Evolutionary conservation across 1,284 basidiomycete genomes (phyloP), one percentile per base, ranked within the genome.

Genomic region (Phellinidium pouzarii): DNA sequence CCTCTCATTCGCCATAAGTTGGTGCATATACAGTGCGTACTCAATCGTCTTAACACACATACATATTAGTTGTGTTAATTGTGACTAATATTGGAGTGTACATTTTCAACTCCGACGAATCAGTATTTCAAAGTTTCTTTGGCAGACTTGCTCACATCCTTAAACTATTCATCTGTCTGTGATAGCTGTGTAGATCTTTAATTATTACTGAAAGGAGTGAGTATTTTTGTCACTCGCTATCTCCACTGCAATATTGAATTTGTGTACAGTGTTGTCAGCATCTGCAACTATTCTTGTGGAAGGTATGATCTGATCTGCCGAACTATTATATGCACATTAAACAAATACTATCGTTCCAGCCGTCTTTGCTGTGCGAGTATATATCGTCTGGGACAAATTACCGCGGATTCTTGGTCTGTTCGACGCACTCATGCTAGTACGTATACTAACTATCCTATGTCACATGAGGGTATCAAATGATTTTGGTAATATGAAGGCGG

Each of bases 301-400:
- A 50, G 40, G 48, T 43, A 43, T 26, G 40, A 17, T 12, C 40
- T 29, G 4, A 25, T 37, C 31, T 29, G 26, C 19, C 19, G 2
- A 11, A 29, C 14, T 22, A 1, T 8, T 36, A 19, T 14, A 17
- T 11, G 8, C 26, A 12, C 9, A 11, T 17, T 20, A 20, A 29
- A 29, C 20, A 43, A 8, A 19, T 19, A 9, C 3, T 20, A 25
- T 29, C 12, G 2, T 20, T 14, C 27, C 6, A 50, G 48, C 40
- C 14, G 48, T 50, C 9, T 40, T 50, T 12, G 48, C 48, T 23
- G 3, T 50, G 40, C 38, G 48, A 20, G 48, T 43, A 20, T 50
- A 50, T 26, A 36, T 50, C n/a, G 43, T 50, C 23, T 50, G 48
- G 48, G 48, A 50, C 23, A 50, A 31, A 11, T 31, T 40, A 17